Evolutionary conservation across 805 yeast species (phyloP).

Genomic region (Metschnikowia lachancei): DNA sequence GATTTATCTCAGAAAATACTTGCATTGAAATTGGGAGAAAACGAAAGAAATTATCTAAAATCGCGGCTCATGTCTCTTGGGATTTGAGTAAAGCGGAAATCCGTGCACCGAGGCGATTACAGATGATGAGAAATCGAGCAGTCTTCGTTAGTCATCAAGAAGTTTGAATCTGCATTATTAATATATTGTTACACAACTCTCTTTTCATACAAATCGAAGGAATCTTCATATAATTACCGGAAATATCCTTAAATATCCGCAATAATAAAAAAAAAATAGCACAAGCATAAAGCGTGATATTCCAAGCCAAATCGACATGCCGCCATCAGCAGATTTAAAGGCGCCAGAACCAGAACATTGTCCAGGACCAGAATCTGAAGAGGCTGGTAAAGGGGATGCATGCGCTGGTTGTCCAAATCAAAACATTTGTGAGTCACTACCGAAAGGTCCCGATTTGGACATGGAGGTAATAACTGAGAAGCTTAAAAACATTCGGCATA

Average conservation of each 20-base stretch:
- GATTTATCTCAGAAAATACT: conserved; percentile 33
- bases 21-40: conserved; percentile 44
- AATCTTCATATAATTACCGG: no score
- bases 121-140: conserved; percentile 1
- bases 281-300: neutral
- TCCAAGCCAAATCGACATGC: conserved; percentile 1
- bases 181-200: no score
- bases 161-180: no score
- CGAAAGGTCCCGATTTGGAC: conserved; percentile 96
- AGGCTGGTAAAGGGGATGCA: conserved; percentile 92
- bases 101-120: conserved; percentile 1
- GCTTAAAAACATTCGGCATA: conserved; percentile 66
- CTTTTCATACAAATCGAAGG: no score
- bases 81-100: conserved; percentile 1
- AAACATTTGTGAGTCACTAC: conserved; percentile 79
- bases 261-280: neutral
- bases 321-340: conserved; percentile 24
- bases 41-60: conserved; percentile 39
- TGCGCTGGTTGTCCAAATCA: conserved; percentile 95
- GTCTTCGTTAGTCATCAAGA: no score
- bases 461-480: conserved; percentile 70
- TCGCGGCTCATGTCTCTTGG: conserved; percentile 5
- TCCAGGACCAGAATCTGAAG: conserved; percentile 95
- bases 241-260: no score
- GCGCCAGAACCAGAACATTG: conserved; percentile 96